Evolutionary conservation across 1,284 basidiomycete genomes (phyloP), one percentile per base, ranked within the genome.

Genomic region (Amylostereum chailletii): DNA sequence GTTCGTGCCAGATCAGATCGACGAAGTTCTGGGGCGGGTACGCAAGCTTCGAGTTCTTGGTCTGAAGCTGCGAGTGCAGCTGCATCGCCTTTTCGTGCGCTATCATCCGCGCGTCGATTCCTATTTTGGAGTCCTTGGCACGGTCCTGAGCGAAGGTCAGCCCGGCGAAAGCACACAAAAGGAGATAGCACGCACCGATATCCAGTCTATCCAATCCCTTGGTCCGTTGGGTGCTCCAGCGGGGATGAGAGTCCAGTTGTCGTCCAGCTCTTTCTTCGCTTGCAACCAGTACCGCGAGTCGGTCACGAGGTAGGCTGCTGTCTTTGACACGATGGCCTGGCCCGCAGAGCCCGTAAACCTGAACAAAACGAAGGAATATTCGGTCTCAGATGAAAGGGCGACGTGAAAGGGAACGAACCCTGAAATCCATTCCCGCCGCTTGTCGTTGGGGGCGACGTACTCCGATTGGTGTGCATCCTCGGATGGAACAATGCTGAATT

Each of bases 241-340:
- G 48, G 75, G 72, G 48, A 92, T 74, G 36, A 94, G 59, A 9
- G 72, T 71, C 93, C 93, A 97, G 55, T 89, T 83, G 19, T 66
- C 55, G 62, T 93, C 88, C 11, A 93, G 67, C 62, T 94, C 82
- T 8, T 81, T 71, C 6, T 75, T 74, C 4, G 93, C 92, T 67
- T 94, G 91, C 1, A 86, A 63, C 85, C 90, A 95, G 65, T 96
- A 96, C 31, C 92, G 77, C 30, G 91, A 90, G 65, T 97, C 93
- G 26, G 85, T 86, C 55, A 94, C 76, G 31, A 96, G 73, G 57
- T 86, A 86, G 3, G 84, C 83, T 2, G 72, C 68, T 1, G 73
- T 73, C 57, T 71, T 71, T 1, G 86, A 83, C 27, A 95, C 69
- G 41, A 97, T 74, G 4, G 88, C 93, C 46, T 83, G 77, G 5